Base-by-base conservation (phyloP, 2,329 filamentous ascomycete genomes). In the Nothopassalora personata region DNA sequence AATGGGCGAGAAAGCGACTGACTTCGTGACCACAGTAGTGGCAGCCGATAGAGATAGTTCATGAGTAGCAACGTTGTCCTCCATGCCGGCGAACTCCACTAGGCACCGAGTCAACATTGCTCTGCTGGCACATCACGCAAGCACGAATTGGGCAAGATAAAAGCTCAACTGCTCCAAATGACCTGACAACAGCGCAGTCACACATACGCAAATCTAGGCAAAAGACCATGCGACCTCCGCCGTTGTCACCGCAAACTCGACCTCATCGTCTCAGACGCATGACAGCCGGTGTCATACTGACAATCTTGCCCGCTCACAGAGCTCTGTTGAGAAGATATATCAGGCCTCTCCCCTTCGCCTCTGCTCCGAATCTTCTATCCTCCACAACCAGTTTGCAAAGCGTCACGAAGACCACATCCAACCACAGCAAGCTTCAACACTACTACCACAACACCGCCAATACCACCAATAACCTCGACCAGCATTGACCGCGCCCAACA, bases 241-340 rank as follows among this genome's bases (percentile, higher is more conserved):
- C 18, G 13, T 8, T 43, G 39, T 18, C 8, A 15, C 8, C 18
- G 13, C 7, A n/a, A 18, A 18, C 39, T 43, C 39, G 18, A 30
- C 5, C 46, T 49, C 46, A 28, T 30, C 10, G 28, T 54, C 19
- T 34, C 2, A n/a, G 5, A n/a, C 15, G 10, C 28, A 27, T 30
- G 13, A 47, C 18, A 15, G n/a, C 31, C 39, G 7, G 13, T 31
- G 34, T 31, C 36, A 39, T 18, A 30, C 23, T 10, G 2, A 33
- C 19, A n/a, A 34, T 28, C 53, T 47, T 47, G 53, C 34, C 53
- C 47, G 53, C 53, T 46, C 53, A 54, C 15, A 15, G 18, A 54
- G 31, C 11, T 46, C 11, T 31, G 53, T 9, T 10, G 13, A 10
- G 15, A 27, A 23, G 27, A 11, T 54, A 54, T 23, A 43, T 46